A percentile compares a stretch with the other conserved stretches of the same genome.
Evolutionary conservation across 2,329 filamentous ascomycete species (phyloP).

Genomic region (Botrytis sinoallii): DNA sequence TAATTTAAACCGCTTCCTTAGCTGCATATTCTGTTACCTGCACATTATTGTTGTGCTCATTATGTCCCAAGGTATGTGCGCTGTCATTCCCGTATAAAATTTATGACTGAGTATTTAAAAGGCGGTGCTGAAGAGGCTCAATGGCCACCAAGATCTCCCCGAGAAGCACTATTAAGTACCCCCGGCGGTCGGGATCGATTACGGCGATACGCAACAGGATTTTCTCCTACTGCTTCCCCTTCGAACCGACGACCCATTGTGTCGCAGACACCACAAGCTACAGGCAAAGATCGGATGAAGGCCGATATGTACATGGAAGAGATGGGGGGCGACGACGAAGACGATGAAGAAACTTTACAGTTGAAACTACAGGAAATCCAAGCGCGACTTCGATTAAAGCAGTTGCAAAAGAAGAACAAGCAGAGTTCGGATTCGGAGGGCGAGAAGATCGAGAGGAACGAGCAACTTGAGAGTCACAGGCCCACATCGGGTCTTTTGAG

Average conservation of each 20-base stretch:
- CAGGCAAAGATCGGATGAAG: conserved; percentile 26
- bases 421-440: conserved; percentile 35
- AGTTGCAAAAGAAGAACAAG: conserved; percentile 64
- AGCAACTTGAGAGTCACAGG: conserved; percentile 15
- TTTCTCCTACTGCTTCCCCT: conserved; percentile 67
- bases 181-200: conserved; percentile 77
- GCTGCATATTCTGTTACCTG: conserved; percentile 9
- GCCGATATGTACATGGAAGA: conserved; percentile 38
- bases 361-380: conserved; percentile 86
- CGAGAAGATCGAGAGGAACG: conserved; percentile 24
- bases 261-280: conserved; percentile 25
- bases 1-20: conserved; percentile 1
- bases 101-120: conserved; percentile 11
- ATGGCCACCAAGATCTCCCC: conserved; percentile 66
- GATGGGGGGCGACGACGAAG: conserved; percentile 56
- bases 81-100: neutral
- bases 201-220: conserved; percentile 62
- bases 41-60: conserved; percentile 4
- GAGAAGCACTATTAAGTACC: conserved; percentile 62
- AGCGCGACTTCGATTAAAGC: conserved; percentile 82
- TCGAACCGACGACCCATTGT: conserved; percentile 45
- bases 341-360: conserved; percentile 84
- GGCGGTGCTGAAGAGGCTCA: conserved; percentile 33
- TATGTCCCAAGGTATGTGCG: conserved; percentile 20
- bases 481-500: conserved; percentile 24